Percentiles rank a stretch among this genome's conserved stretches.
These are phyloP conservation scores for Moesziomyces antarcticus DNA, from an alignment of 1,284 basidiomycete species.

Conservation along the genomic window DNA sequence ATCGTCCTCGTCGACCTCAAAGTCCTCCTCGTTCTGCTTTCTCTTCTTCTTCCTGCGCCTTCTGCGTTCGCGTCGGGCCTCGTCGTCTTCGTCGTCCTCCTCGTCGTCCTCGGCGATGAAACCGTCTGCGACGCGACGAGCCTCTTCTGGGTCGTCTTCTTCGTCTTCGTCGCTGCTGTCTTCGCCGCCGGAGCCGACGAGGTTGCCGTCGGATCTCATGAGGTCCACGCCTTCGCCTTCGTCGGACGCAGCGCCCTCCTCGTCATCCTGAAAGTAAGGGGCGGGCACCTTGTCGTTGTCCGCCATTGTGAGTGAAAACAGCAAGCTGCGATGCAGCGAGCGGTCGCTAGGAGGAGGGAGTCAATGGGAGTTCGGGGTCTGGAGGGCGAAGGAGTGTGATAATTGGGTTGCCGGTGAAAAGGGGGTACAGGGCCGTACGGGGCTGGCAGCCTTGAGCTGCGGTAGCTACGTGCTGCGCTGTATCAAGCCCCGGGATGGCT, in stretches of 20 bases:
- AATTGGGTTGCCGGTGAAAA: neutral
- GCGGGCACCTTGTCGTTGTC: constrained; percentile 45
- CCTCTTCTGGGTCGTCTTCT: constrained; percentile 66
- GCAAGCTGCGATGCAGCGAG: neutral
- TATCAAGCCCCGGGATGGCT: neutral
- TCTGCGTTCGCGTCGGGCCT: constrained; percentile 75
- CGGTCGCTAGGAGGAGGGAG: neutral
- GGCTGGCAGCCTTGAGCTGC: neutral
- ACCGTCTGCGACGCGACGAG: constrained; percentile 62
- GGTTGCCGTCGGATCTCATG: constrained; percentile 60
- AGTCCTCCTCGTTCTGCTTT: constrained; percentile 71
- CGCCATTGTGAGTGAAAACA: constrained; percentile 17
- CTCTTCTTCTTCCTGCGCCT: constrained; percentile 54
- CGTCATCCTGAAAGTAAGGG: constrained; percentile 50
- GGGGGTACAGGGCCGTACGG: neutral
- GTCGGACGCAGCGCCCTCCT: constrained; percentile 45
- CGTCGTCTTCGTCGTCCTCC: constrained; percentile 69
- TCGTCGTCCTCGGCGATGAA: constrained; percentile 67
- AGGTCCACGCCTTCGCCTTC: constrained; percentile 63
- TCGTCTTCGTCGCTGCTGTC: constrained; percentile 64
- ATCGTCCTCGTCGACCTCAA: constrained; percentile 91
- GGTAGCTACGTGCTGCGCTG: neutral
- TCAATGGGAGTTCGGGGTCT: neutral
- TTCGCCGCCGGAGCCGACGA: constrained; percentile 59
- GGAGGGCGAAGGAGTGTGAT: neutral